These are phyloP conservation scores for Saksenaea vasiformis DNA, from an alignment of 371 early-diverging fungal species.

Conservation along the genomic window DNA sequence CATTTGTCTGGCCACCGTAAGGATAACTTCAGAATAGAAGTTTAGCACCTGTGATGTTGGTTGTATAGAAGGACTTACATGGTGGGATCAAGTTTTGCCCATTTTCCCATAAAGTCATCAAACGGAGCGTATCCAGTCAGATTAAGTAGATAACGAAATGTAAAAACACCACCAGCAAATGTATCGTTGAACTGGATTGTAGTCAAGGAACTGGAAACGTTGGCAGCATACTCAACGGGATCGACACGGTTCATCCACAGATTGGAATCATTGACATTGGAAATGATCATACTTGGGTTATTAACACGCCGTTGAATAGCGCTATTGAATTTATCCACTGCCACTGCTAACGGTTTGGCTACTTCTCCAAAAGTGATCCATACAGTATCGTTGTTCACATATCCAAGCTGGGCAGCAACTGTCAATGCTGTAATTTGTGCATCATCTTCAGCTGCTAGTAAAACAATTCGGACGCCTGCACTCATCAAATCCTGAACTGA, in stretches of 20 bases:
- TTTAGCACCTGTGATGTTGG: neutral
- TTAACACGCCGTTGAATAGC: slow-evolving; percentile 17
- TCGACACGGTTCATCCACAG: slow-evolving; percentile 9
- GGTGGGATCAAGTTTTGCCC: slow-evolving; percentile 44
- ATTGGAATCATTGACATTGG: neutral
- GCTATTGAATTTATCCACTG: slow-evolving; percentile 28
- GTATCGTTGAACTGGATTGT: slow-evolving; percentile 36
- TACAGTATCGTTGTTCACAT: slow-evolving; percentile 41
- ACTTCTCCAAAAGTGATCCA: slow-evolving; percentile 40
- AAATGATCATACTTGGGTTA: neutral
- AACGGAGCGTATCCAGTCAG: slow-evolving; percentile 48
- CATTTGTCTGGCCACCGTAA: slow-evolving; percentile 33
- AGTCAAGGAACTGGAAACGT: slow-evolving; percentile 15
- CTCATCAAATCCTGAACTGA: slow-evolving; percentile 39
- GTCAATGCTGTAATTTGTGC: slow-evolving; percentile 43
- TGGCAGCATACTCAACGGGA: slow-evolving; percentile 34
- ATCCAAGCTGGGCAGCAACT: slow-evolving; percentile 40
- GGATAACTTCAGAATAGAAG: slow-evolving; percentile 25
- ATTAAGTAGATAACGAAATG: slow-evolving; percentile 30
- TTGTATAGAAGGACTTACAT: slow-evolving; percentile 28
- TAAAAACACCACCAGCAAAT: slow-evolving; percentile 49
- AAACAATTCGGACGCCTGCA: slow-evolving; percentile 48
- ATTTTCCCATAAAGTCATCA: slow-evolving; percentile 46
- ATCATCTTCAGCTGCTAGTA: slow-evolving; percentile 50
- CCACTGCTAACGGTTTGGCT: slow-evolving; percentile 13